Percentiles rank a stretch among this genome's conserved stretches.
Evolutionary conservation across 2,329 filamentous ascomycete genomes (phyloP).

Genomic region (Ceratocystis variospora): DNA sequence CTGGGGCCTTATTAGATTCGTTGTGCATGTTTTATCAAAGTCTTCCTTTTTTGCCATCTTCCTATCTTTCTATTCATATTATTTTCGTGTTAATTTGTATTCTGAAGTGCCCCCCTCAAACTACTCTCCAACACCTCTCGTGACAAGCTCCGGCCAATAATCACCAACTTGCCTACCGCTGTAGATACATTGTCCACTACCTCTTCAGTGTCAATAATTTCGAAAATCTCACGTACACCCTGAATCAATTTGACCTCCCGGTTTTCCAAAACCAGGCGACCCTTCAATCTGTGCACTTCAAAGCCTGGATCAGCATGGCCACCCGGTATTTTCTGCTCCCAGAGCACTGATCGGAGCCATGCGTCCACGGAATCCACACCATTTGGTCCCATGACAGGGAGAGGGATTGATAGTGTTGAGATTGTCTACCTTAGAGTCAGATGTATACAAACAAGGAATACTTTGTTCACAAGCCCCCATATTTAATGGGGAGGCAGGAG

Average conservation of each 20-base stretch:
- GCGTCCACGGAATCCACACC: slow-evolving; percentile 55
- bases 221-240: slow-evolving; percentile 85
- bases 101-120: slow-evolving; percentile 22
- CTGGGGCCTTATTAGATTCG: background rate
- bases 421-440: slow-evolving; percentile 48
- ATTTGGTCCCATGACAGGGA: slow-evolving; percentile 43
- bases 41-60: slow-evolving; percentile 22
- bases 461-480: background rate
- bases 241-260: slow-evolving; percentile 67
- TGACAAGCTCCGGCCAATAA: slow-evolving; percentile 46
- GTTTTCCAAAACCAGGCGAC: slow-evolving; percentile 51
- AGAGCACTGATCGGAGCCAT: slow-evolving; percentile 73
- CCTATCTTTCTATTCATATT: background rate
- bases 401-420: slow-evolving; percentile 60
- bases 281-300: slow-evolving; percentile 82
- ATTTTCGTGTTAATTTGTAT: background rate
- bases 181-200: slow-evolving; percentile 22
- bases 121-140: slow-evolving; percentile 39
- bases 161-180: slow-evolving; percentile 43
- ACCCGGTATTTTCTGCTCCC: slow-evolving; percentile 55
- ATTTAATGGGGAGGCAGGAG: background rate
- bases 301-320: slow-evolving; percentile 34
- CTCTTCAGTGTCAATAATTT: slow-evolving; percentile 55
- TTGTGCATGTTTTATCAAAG: background rate
- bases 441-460: background rate